Evolutionary conservation across 202 grass and related monocot species (phyloP).

Genomic region (Carex sylvatica): DNA sequence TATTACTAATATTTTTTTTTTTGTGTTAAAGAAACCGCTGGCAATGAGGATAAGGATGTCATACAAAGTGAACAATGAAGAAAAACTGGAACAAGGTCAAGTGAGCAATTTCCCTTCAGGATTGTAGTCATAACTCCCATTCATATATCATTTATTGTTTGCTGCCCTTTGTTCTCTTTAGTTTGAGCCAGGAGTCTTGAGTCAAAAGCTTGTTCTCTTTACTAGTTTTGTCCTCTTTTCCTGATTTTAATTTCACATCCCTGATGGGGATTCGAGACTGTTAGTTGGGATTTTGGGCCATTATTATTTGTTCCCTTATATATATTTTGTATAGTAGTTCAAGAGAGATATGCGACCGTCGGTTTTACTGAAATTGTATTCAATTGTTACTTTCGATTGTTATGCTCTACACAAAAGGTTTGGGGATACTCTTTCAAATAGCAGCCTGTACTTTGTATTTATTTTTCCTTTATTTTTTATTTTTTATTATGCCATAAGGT

Average conservation of each 20-base stretch:
- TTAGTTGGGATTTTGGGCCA: slow-evolving; percentile 50
- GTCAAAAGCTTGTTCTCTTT: slow-evolving; percentile 4
- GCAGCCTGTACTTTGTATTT: slow-evolving; percentile 30
- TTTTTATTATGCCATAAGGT: background rate
- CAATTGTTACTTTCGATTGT: slow-evolving; percentile 29
- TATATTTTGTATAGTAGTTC: slow-evolving; percentile 72
- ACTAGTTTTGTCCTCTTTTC: slow-evolving; percentile 22
- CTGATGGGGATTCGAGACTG: slow-evolving; percentile 45
- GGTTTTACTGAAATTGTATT: slow-evolving; percentile 64
- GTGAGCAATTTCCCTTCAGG: slow-evolving; percentile 85
- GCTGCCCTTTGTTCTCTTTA: slow-evolving; percentile 32
- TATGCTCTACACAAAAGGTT: slow-evolving; percentile 36
- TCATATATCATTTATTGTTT: slow-evolving; percentile 31
- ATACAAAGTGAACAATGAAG: slow-evolving; percentile 85
- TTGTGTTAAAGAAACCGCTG: slow-evolving; percentile 68
- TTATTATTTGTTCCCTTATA: slow-evolving; percentile 45
- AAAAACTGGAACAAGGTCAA: slow-evolving; percentile 90
- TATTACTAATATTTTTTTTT: slow-evolving; percentile 24
- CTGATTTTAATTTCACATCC: slow-evolving; percentile 22
- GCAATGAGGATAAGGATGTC: slow-evolving; percentile 80
- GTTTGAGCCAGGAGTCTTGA: slow-evolving; percentile 23
- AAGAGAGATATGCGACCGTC: slow-evolving; percentile 37
- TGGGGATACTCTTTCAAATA: slow-evolving; percentile 42
- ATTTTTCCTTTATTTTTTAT: slow-evolving; percentile 34
- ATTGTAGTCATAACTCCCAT: slow-evolving; percentile 53